Evolutionary conservation across 2,329 filamentous ascomycete genomes (phyloP), one percentile per base, ranked within the genome.

Genomic region (Tolypocladium album): DNA sequence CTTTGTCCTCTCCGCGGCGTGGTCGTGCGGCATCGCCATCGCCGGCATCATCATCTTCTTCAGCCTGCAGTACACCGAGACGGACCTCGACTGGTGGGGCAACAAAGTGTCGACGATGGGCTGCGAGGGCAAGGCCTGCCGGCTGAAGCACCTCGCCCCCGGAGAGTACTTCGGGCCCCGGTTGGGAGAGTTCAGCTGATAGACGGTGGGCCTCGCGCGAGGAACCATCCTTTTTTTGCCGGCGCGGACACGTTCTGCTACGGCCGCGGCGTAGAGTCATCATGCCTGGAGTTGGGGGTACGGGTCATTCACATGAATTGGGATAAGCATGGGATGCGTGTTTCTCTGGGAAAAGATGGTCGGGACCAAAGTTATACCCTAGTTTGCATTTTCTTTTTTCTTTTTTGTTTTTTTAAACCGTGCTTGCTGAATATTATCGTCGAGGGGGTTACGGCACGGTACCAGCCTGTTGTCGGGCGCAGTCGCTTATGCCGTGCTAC

Each of bases 41-140:
- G 70, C 79, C 0, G 79, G 72, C 58, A 76, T 83, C 62, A 70
- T 83, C 64, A 80, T 83, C 62, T 81, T 83, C 73, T 83, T 83
- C 64, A 72, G 75, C 17, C 68, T 82, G 20, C 75, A 80, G 63
- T 79, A 75, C 64, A 72, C 73, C n/a, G 71, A 72, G 6, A 68
- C 74, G 4, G 67, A 74, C 31, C 65, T 81, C 53, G 63, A 75
- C 11, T 82, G 79, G 79, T 81, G 79, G 79, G 79, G 79, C 40
- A 81, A 81, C 64, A 68, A 64, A 22, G 70, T 76, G 9, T 69
- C 74, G 4, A 69, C 71, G 20, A 63, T 72, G 58, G 78, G 77
- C 38, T 78, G 77, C 47, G 78, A 80, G 64, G 74, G 71, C 59
- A 64, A 67, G 20, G 70, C 74, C 4, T 79, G 77, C 61, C 69